Evolutionary conservation across 768 basidiomycete species (phyloP).

Genomic region (Exidia glandulosa): DNA sequence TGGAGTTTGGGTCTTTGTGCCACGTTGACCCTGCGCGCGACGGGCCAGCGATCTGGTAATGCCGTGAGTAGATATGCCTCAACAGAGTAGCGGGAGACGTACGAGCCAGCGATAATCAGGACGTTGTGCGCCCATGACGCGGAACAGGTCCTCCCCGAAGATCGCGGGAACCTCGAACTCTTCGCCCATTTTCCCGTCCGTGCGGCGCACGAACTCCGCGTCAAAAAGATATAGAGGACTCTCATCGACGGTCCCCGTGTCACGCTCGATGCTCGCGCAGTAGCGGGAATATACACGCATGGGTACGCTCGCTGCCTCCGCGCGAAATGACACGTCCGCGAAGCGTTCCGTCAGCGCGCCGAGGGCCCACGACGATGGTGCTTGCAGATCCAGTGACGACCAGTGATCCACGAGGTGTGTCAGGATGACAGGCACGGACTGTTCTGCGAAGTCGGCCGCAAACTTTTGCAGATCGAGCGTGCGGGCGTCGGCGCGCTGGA

Average conservation of each 20-base stretch:
- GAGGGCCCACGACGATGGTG: constrained; percentile 9
- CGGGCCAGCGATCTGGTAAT: constrained; percentile 15
- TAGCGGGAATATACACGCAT: constrained; percentile 12
- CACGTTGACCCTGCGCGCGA: constrained; percentile 15
- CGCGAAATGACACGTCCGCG: constrained; percentile 9
- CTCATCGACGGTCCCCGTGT: constrained; percentile 10
- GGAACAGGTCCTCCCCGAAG: constrained; percentile 16
- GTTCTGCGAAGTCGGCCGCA: constrained; percentile 1
- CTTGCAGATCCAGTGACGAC: background rate
- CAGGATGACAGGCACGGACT: constrained; percentile 10
- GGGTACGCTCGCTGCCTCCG: constrained; percentile 12
- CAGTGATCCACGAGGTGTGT: constrained; percentile 8
- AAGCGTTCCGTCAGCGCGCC: constrained; percentile 9
- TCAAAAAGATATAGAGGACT: constrained; percentile 19
- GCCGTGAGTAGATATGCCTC: background rate
- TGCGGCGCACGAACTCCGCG: constrained; percentile 11
- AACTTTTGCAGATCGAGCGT: background rate
- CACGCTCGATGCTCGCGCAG: constrained; percentile 3
- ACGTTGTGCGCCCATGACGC: constrained; percentile 10
- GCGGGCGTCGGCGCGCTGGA: background rate
- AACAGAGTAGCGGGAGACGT: background rate
- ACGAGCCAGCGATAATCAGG: constrained; percentile 19
- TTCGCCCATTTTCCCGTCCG: constrained; percentile 7
- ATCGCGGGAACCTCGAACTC: constrained; percentile 10
- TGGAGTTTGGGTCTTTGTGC: constrained; percentile 13